phyloP scores from a whole-genome alignment of 495 filamentous ascomycete genomes.

The Cercophora scortea region DNA sequence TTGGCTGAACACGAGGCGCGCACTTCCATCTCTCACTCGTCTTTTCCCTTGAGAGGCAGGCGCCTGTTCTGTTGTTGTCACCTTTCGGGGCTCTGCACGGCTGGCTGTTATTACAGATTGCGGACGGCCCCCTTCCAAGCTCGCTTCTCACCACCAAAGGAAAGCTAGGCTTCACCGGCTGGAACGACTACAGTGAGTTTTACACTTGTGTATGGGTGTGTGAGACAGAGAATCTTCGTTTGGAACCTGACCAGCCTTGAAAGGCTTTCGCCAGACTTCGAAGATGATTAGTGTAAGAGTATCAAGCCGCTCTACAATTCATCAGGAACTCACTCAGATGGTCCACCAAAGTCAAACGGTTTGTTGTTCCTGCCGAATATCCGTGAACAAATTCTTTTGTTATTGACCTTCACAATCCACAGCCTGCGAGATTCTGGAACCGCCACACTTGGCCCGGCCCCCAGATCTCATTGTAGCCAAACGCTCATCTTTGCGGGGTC shows the following conservation, averaged over 20 bases:
- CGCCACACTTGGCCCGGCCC: not conserved
- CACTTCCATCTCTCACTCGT: no score
- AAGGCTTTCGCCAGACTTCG: not conserved
- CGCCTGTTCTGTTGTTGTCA: no score
- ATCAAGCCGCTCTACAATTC: not conserved
- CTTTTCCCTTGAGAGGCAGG: not conserved
- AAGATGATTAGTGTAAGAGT: not conserved
- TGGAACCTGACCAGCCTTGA: constrained; percentile 8
- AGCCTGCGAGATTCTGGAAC: no score
- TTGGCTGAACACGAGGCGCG: constrained; percentile 26
- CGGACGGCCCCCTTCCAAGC: not conserved
- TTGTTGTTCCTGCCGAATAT: constrained; percentile 1
- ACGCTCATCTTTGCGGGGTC: not conserved
- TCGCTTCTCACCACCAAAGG: not conserved
- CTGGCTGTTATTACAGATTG: not conserved
- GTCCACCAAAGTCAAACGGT: not conserved
- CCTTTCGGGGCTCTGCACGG: no score
- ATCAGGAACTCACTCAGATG: not conserved
- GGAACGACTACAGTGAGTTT: constrained; percentile 29
- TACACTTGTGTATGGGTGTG: not conserved
- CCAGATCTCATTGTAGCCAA: not conserved
- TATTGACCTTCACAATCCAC: constrained; percentile 2
- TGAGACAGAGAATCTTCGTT: constrained; percentile 26
- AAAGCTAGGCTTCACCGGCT: not conserved
- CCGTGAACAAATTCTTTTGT: not conserved